Base-by-base conservation (phyloP, 805 yeast species). In the Wickerhamomyces bisporus region DNA sequence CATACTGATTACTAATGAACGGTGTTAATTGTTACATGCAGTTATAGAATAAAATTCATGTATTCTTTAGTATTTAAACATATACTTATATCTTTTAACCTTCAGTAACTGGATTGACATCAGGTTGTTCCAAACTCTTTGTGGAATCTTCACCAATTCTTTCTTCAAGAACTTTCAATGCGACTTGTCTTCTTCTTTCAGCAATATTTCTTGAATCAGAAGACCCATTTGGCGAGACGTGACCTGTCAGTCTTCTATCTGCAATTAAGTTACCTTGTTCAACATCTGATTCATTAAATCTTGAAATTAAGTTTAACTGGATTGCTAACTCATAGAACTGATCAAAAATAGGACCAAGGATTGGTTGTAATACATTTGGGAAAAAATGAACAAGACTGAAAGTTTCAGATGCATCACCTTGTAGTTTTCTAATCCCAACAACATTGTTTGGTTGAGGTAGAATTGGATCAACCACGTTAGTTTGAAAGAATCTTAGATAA, bases 351-450 rank as follows among this genome's bases (percentile, higher is more conserved):
- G 78, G 75, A 25, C 66, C 64, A 34, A 86, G 56, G 19, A 71
- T 44, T 3, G 77, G 73, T 39, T 77, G 75, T 3, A 73, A 26
- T 1, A 73, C 55, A 34, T 70, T 77, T 1, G 97, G 97, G 76
- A 89, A 89, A 57, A 89, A 86, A 50, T 82, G 81, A 24, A 81
- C 79, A 44, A 89, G 70, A 39, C 85, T 79, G 66, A 89, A 89
- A 1, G 91, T 83, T 48, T 89, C 96, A 0, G 93, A 80, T 0
- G 96, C 95, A 58, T 88, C 96, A 27, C 97, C 96, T 20, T 73
- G 60, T 10, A 79, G 62, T 18, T 68, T 55, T 25, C 48, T 53
- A 12, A 55, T 52, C 11, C 58, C 60, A 26, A 54, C 48, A 23
- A 55, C 45, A 35, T 45, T 48, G 43, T 39, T 55, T 25, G 58